phyloP scores from a whole-genome alignment of 2,329 filamentous ascomycete genomes.

The Neocucurbitaria cava region DNA sequence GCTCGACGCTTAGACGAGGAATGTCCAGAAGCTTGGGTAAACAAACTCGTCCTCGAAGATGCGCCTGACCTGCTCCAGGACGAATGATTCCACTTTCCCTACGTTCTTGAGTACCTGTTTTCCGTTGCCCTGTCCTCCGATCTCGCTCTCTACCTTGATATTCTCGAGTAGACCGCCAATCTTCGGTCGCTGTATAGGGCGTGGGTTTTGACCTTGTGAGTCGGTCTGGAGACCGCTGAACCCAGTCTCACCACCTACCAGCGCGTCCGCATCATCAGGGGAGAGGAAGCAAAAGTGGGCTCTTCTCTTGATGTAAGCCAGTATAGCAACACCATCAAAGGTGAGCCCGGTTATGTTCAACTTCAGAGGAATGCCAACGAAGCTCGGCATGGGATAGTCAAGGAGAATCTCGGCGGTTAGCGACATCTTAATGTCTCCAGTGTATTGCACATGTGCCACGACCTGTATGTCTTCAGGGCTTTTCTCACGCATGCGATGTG shows the following conservation, averaged over 20 bases:
- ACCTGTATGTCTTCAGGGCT: slow-evolving; percentile 89
- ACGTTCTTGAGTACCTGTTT: slow-evolving; percentile 98
- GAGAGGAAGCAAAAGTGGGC: slow-evolving; percentile 95
- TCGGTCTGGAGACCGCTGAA: slow-evolving; percentile 39
- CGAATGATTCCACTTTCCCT: slow-evolving; percentile 97
- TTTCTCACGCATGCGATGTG: slow-evolving; percentile 70
- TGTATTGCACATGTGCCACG: slow-evolving; percentile 88
- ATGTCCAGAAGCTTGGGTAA: slow-evolving; percentile 98
- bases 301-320: slow-evolving; percentile 87
- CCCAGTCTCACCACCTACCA: slow-evolving; percentile 56
- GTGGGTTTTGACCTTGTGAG: slow-evolving; percentile 33
- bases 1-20: slow-evolving; percentile 69
- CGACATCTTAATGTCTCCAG: slow-evolving; percentile 84
- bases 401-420: slow-evolving; percentile 94
- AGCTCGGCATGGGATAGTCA: slow-evolving; percentile 98
- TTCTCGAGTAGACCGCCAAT: slow-evolving; percentile 85
- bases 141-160: slow-evolving; percentile 96
- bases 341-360: slow-evolving; percentile 93
- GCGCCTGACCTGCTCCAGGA: slow-evolving; percentile 91
- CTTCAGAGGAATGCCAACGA: slow-evolving; percentile 92
- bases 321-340: slow-evolving; percentile 92
- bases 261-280: slow-evolving; percentile 83
- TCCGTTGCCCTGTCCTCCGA: slow-evolving; percentile 86
- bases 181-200: slow-evolving; percentile 46
- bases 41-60: slow-evolving; percentile 99